phyloP scores from a whole-genome alignment of 371 early-diverging fungal species.

The Dichotomocladium elegans region DNA sequence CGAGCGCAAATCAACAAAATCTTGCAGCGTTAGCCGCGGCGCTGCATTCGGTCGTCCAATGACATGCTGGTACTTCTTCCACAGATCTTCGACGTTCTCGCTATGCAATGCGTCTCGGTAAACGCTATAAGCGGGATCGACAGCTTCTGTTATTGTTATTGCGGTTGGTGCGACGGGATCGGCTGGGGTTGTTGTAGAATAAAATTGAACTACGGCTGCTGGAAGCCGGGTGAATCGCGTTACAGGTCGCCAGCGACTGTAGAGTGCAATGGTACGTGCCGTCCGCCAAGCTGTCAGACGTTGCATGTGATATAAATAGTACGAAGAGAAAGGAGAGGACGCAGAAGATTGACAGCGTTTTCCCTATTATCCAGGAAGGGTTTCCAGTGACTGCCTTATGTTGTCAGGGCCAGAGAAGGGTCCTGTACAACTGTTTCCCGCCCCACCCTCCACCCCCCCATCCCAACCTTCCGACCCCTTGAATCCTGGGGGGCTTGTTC shows the following conservation, averaged over 20 bases:
- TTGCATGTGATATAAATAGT: too few species aligned
- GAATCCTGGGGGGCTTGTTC: too few species aligned
- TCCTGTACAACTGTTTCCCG: too few species aligned
- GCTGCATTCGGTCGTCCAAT: not conserved
- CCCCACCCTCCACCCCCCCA: too few species aligned
- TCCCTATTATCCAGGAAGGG: too few species aligned
- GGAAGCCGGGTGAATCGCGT: too few species aligned
- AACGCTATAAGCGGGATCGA: not conserved
- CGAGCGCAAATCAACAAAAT: constrained; percentile 26
- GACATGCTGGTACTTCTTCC: not conserved
- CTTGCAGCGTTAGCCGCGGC: constrained; percentile 18
- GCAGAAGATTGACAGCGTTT: too few species aligned
- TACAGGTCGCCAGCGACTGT: not conserved
- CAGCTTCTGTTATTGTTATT: not conserved
- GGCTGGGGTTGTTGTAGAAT: not conserved
- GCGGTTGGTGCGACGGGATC: not conserved
- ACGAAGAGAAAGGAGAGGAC: not conserved
- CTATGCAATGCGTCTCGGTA: constrained; percentile 1
- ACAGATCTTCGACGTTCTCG: not conserved
- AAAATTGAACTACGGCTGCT: too few species aligned
- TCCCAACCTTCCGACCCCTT: too few species aligned
- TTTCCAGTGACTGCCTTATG: too few species aligned
- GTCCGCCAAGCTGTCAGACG: not conserved
- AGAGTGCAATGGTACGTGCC: not conserved
- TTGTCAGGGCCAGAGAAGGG: too few species aligned